A percentile compares a stretch with the other conserved stretches of the same genome.
Conservation (phyloP, 2,329 filamentous ascomycete species). For the Chaetomiaceae sp. region DNA sequence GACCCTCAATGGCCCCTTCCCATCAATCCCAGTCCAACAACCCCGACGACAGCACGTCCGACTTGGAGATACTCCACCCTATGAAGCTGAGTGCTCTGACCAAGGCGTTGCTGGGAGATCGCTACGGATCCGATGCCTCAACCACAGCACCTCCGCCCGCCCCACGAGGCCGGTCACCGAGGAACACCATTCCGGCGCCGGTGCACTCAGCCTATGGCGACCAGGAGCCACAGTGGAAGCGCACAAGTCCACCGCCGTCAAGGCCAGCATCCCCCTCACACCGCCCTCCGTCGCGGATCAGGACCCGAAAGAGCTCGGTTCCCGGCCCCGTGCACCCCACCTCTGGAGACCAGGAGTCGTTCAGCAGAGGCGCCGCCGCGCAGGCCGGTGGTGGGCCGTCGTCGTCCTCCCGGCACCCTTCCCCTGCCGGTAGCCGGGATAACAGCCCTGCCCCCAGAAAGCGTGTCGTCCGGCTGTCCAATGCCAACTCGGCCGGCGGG, state of each 20-base stretch:
- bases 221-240: slow-evolving; percentile 6
- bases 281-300: not conserved
- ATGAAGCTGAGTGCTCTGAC: slow-evolving; percentile 93
- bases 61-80: slow-evolving; percentile 84
- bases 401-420: slow-evolving; percentile 24
- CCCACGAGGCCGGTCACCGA: slow-evolving; percentile 2
- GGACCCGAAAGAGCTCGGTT: not conserved
- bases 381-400: not conserved
- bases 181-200: slow-evolving; percentile 26
- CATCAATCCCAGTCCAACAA: too few relatives aligned
- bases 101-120: slow-evolving; percentile 66
- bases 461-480: slow-evolving; percentile 53
- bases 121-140: slow-evolving; percentile 30
- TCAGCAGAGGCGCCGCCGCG: not conserved
- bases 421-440: slow-evolving; percentile 45
- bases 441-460: slow-evolving; percentile 50
- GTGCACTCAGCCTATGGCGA: not conserved
- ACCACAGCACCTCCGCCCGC: slow-evolving; percentile 13
- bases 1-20: too few relatives aligned
- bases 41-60: slow-evolving; percentile 84
- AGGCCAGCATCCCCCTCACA: not conserved
- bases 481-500: slow-evolving; percentile 38
- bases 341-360: slow-evolving; percentile 1
- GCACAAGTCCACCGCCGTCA: not conserved
- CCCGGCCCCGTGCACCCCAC: not conserved